Percentiles rank a stretch among this genome's conserved stretches.
These are phyloP conservation scores for Wickerhamomyces mucosus DNA, from an alignment of 805 yeast genomes.

Conservation along the genomic window DNA sequence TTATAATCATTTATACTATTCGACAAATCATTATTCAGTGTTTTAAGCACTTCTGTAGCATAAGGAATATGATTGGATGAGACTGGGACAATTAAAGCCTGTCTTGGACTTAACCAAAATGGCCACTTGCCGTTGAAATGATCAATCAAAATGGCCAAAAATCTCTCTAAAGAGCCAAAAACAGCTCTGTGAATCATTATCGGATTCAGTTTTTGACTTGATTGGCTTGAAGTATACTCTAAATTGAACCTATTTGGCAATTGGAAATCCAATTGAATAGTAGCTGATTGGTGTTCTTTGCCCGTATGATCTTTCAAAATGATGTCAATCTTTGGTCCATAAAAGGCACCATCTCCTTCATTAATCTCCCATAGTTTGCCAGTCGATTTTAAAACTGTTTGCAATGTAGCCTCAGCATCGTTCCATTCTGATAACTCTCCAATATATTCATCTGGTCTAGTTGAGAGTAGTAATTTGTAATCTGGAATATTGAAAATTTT, in stretches of 20 bases:
- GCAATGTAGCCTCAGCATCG: constrained; percentile 63
- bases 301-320: constrained; percentile 70
- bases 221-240: constrained; percentile 45
- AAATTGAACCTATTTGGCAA: constrained; percentile 78
- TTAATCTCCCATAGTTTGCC: constrained; percentile 60
- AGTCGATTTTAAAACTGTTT: constrained; percentile 43
- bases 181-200: constrained; percentile 96
- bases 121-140: constrained; percentile 95
- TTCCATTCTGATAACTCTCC: constrained; percentile 79
- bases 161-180: constrained; percentile 89
- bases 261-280: constrained; percentile 92
- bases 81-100: constrained; percentile 77
- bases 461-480: constrained; percentile 65
- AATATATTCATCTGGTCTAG: constrained; percentile 76
- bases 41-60: constrained; percentile 38
- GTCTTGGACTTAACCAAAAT: constrained; percentile 92
- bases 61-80: constrained; percentile 48
- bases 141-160: constrained; percentile 82
- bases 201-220: constrained; percentile 51
- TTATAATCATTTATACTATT: constrained; percentile 49
- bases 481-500: constrained; percentile 34
- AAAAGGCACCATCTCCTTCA: constrained; percentile 93
- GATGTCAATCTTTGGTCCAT: constrained; percentile 94
- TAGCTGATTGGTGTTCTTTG: constrained; percentile 88
- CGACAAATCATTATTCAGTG: constrained; percentile 29